Evolutionary conservation across 495 filamentous ascomycete species (phyloP).

Genomic region (Rhizodiscina lignyota): DNA sequence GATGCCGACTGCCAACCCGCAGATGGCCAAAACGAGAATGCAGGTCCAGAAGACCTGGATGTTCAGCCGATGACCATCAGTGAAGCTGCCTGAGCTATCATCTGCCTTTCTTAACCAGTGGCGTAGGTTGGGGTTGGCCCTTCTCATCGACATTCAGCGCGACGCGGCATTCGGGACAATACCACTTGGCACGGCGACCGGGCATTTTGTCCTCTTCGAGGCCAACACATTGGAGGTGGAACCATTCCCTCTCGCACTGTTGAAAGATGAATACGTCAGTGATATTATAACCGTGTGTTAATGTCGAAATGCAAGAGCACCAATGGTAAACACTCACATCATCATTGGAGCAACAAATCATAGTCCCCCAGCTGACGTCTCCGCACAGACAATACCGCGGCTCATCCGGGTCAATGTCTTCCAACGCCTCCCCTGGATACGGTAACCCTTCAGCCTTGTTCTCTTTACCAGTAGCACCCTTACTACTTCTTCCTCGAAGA

Average conservation of each 20-base stretch:
- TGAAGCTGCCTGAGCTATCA: too few relatives aligned
- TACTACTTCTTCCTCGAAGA: conserved; percentile 13
- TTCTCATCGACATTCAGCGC: conserved; percentile 35
- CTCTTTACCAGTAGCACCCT: conserved; percentile 9
- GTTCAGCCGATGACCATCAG: too few relatives aligned
- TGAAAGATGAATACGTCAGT: conserved; percentile 9
- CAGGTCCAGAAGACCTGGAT: too few relatives aligned
- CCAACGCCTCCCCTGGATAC: conserved; percentile 49
- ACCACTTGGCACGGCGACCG: conserved; percentile 75
- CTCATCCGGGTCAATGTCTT: conserved; percentile 76
- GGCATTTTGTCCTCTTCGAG: conserved; percentile 49
- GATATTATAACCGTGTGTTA: conserved; percentile 9
- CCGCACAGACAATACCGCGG: conserved; percentile 82
- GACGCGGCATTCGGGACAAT: conserved; percentile 72
- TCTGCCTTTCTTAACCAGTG: too few relatives aligned
- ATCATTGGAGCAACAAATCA: conserved; percentile 87
- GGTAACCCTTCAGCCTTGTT: conserved; percentile 30
- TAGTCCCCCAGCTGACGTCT: conserved; percentile 79
- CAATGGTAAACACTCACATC: conserved; percentile 50
- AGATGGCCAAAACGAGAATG: too few relatives aligned
- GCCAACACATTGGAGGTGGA: conserved; percentile 80
- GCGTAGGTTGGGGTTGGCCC: conserved; percentile 12
- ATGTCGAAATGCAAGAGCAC: not conserved
- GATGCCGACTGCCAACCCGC: too few relatives aligned
- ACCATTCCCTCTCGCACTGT: conserved; percentile 58